These are phyloP conservation scores for Musa troglodytarum DNA, from an alignment of 176 grass and related monocot genomes.

Conservation along the genomic window DNA sequence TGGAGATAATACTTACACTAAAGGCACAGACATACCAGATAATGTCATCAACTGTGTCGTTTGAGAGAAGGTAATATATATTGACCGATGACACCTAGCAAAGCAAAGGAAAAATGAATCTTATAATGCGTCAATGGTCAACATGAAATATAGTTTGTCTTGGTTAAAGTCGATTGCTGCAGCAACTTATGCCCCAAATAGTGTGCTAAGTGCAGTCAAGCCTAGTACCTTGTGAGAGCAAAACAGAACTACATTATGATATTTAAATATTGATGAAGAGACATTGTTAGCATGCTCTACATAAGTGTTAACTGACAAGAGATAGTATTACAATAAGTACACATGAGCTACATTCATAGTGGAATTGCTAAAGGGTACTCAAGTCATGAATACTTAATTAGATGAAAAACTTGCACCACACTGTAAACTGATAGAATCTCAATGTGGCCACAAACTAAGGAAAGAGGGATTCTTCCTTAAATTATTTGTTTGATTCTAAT, in stretches of 20 bases:
- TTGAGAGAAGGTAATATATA: conserved; percentile 79
- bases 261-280: not conserved
- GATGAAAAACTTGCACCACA: not conserved
- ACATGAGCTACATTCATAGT: too few species aligned
- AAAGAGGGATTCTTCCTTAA: too few species aligned
- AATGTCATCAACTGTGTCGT: conserved; percentile 83
- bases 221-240: not conserved
- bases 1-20: not conserved
- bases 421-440: not conserved
- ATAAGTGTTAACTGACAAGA: not conserved
- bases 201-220: not conserved
- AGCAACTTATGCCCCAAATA: not conserved
- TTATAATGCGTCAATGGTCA: not conserved
- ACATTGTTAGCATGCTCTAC: not conserved
- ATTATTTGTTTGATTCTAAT: too few species aligned
- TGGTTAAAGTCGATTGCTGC: not conserved
- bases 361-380: too few species aligned
- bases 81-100: conserved; percentile 73
- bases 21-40: conserved; percentile 57
- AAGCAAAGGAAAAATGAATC: conserved; percentile 5
- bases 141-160: not conserved
- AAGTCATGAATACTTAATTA: not conserved
- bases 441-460: too few species aligned
- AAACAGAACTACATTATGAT: not conserved
- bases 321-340: too few species aligned